Conservation (phyloP, 805 yeast genomes). For the Sungouiella thailandica region DNA sequence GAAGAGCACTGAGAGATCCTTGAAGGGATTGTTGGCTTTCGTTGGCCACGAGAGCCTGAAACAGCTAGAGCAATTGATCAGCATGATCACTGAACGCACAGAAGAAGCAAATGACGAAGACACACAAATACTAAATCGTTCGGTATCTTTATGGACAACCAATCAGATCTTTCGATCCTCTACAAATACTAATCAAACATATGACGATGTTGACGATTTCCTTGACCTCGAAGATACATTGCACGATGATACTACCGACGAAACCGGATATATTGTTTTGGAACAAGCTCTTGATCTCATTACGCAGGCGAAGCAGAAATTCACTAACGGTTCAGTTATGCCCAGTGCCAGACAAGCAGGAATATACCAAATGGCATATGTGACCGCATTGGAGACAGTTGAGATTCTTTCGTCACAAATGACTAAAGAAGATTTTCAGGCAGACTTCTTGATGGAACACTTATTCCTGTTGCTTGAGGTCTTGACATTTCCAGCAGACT, state of each 20-base stretch:
- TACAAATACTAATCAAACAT: background rate
- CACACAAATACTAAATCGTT: conserved; percentile 5
- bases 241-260: conserved; percentile 14
- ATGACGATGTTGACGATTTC: conserved; percentile 13
- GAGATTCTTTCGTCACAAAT: conserved; percentile 22
- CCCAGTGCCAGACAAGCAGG: conserved; percentile 19
- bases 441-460: conserved; percentile 60
- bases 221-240: conserved; percentile 2
- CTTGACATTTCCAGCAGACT: conserved; percentile 49
- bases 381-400: conserved; percentile 42
- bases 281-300: conserved; percentile 39
- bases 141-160: conserved; percentile 30
- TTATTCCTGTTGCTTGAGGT: conserved; percentile 70
- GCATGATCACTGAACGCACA: background rate
- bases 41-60: conserved; percentile 3
- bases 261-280: conserved; percentile 26
- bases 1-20: conserved; percentile 15
- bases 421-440: conserved; percentile 27
- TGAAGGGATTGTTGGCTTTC: conserved; percentile 10
- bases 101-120: too few species aligned
- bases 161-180: conserved; percentile 13
- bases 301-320: conserved; percentile 22
- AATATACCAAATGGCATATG: conserved; percentile 15
- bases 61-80: background rate
- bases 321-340: background rate